Evolutionary conservation across 2,329 filamentous ascomycete genomes (phyloP), one percentile per base, ranked within the genome.

Genomic region (Dactylellina leptospora): DNA sequence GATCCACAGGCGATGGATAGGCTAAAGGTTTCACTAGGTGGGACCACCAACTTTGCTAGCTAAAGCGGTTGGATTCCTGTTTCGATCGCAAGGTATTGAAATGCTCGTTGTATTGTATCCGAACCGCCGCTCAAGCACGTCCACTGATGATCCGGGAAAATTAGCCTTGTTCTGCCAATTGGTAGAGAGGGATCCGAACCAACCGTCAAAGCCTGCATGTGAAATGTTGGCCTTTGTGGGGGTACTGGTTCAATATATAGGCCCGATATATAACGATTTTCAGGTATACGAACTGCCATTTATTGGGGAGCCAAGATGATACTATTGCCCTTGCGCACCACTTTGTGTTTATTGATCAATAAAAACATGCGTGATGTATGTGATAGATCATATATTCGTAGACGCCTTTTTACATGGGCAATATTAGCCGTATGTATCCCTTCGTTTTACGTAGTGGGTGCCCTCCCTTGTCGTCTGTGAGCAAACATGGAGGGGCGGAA

Each of bases 331-430:
- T 1, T 6, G 9, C 20, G 9, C 10, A 45, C 18, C 44, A 53
- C 13, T 48, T 56, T 40, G 48, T 56, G 64, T 70, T 62, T 70
- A 70, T 70, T 70, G 55, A 69, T 69, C 63, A 69, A 25, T 30
- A 30, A 40, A 40, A 27, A 30, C 25, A 45, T 63, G 27, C 22
- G 33, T 36, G 16, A 40, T 38, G 48, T 63, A 33, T 53, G 38
- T 38, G 55, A 59, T n/a, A 53, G 44, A 60, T 47, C 44, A 25
- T 23, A 47, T 51, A 58, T 61, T 53, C 38, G 50, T 45, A 23
- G 53, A 54, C 51, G 42, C 64, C 33, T 33, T 54, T 55, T 38
- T 40, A 51, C 51, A 61, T 55, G 58, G 55, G 63, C 61, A 66
- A 58, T 58, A 66, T 66, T 66, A 66, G 61, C 61, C 61, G 61